Percentiles rank a stretch among this genome's conserved stretches.
phyloP scores from a whole-genome alignment of 345 rosid genomes.

The Cardiospermum halicacabum region DNA sequence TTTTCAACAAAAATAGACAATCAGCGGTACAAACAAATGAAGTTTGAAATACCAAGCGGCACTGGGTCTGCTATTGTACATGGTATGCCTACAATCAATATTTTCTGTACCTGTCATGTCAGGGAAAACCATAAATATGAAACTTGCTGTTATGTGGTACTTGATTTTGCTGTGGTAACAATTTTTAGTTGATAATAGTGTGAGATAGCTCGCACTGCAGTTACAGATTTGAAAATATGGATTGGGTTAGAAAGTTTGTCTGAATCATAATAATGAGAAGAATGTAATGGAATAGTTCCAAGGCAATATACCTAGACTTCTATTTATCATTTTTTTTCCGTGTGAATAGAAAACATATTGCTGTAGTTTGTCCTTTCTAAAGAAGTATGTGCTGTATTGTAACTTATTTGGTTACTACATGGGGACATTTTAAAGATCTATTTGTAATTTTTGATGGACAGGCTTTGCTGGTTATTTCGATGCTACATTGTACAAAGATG shows the following conservation, averaged over 20 bases:
- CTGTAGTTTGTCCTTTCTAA: neutral
- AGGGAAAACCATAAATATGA: neutral
- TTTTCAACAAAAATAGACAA: constrained; percentile 52
- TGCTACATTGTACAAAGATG: constrained; percentile 84
- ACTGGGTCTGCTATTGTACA: constrained; percentile 86
- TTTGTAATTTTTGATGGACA: constrained; percentile 23
- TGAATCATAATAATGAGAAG: neutral
- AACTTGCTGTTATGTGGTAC: no score
- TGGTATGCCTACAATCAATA: constrained; percentile 40
- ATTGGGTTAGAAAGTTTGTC: neutral
- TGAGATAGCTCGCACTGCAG: neutral
- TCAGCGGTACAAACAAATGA: constrained; percentile 74
- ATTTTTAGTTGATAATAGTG: neutral
- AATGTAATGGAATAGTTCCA: neutral
- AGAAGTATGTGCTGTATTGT: neutral
- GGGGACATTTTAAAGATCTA: constrained; percentile 11
- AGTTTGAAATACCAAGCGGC: constrained; percentile 61
- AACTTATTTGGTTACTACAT: neutral
- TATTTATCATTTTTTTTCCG: neutral
- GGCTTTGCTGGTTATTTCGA: constrained; percentile 98
- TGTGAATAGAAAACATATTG: neutral
- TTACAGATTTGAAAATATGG: constrained; percentile 1
- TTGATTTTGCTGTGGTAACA: neutral
- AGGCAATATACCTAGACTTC: neutral
- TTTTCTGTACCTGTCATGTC: neutral